phyloP scores from a whole-genome alignment of 148 eudicot species.

The Bassia scoparia region DNA sequence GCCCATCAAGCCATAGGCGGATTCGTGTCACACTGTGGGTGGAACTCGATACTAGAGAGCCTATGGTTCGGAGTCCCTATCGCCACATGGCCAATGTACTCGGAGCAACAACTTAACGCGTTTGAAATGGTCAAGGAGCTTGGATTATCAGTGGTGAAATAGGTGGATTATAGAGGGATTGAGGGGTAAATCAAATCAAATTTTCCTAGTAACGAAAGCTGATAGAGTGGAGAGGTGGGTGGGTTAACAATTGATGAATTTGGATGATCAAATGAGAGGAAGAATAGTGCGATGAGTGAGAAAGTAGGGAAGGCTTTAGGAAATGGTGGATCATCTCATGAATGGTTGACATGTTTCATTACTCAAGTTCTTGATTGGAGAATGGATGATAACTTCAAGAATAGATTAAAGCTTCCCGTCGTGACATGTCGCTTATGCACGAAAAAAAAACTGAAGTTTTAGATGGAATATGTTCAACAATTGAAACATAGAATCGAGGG shows the following conservation, averaged over 20 bases:
- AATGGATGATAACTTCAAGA: too few species aligned
- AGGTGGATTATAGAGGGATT: slow-evolving; percentile 32
- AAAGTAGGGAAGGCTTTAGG: slow-evolving; percentile 23
- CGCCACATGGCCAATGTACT: slow-evolving; percentile 45
- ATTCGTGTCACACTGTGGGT: slow-evolving; percentile 52
- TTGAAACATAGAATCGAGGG: too few species aligned
- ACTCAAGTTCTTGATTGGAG: neutral
- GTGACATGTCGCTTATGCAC: too few species aligned
- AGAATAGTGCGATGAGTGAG: slow-evolving; percentile 22
- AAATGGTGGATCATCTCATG: slow-evolving; percentile 33
- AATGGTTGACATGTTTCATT: slow-evolving; percentile 13
- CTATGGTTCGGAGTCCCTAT: slow-evolving; percentile 43
- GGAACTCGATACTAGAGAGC: slow-evolving; percentile 53
- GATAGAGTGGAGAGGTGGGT: slow-evolving; percentile 28
- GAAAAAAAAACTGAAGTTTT: too few species aligned
- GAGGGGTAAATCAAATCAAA: neutral
- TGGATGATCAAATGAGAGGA: neutral
- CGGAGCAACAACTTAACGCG: slow-evolving; percentile 50
- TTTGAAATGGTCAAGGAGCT: slow-evolving; percentile 38
- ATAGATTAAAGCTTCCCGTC: too few species aligned
- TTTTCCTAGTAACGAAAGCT: slow-evolving; percentile 23
- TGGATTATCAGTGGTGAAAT: slow-evolving; percentile 41
- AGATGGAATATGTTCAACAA: too few species aligned
- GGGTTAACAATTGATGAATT: slow-evolving; percentile 30
- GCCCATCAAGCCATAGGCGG: slow-evolving; percentile 40